Evolutionary conservation across 768 basidiomycete species (phyloP).

Genomic region (Agrocybe chaxingu): DNA sequence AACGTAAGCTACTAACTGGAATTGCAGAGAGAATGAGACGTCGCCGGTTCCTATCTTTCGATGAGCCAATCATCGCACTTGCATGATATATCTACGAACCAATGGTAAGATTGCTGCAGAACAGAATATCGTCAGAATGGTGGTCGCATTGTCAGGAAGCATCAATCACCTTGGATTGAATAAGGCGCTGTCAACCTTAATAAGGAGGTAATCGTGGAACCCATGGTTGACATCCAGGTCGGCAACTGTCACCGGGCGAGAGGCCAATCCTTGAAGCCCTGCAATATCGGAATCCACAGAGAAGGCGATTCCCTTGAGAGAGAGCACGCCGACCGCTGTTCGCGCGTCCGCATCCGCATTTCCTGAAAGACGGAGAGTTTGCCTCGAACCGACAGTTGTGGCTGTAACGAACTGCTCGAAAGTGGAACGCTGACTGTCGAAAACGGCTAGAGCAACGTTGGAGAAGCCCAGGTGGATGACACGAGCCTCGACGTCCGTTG

Average conservation of each 20-base stretch:
- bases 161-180: constrained; percentile 60
- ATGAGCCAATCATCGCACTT: constrained; percentile 13
- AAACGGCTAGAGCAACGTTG: constrained; percentile 57
- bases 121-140: background rate
- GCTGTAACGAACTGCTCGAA: constrained; percentile 63
- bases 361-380: constrained; percentile 53
- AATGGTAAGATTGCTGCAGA: constrained; percentile 39
- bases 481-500: constrained; percentile 59
- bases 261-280: constrained; percentile 62
- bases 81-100: constrained; percentile 20
- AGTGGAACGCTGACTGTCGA: constrained; percentile 40
- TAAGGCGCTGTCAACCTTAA: constrained; percentile 56
- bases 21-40: constrained; percentile 56
- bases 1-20: constrained; percentile 36
- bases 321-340: constrained; percentile 65
- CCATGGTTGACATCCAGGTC: constrained; percentile 68
- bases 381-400: constrained; percentile 45
- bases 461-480: constrained; percentile 60
- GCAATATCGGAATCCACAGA: constrained; percentile 54
- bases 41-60: constrained; percentile 54
- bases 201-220: constrained; percentile 62
- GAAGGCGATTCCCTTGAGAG: constrained; percentile 55
- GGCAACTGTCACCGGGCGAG: constrained; percentile 52
- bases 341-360: constrained; percentile 52
- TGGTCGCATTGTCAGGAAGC: background rate